Evolutionary conservation across 2,329 filamentous ascomycete genomes (phyloP).

Genomic region (Fusarium sp.): DNA sequence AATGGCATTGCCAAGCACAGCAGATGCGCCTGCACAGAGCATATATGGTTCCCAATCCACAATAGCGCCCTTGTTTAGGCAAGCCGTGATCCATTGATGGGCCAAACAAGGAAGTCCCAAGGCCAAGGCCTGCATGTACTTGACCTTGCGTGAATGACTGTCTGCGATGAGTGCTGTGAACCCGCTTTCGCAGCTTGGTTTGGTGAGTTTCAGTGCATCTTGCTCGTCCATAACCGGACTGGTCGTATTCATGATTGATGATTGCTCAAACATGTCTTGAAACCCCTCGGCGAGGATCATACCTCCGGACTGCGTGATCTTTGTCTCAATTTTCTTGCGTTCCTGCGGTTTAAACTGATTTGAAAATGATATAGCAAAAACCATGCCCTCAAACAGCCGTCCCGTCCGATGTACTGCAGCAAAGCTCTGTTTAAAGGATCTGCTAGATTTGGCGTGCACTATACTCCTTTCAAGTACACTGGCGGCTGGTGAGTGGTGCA

Average conservation of each 20-base stretch:
- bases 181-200: conserved; percentile 69
- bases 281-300: conserved; percentile 82
- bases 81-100: conserved; percentile 84
- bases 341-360: conserved; percentile 60
- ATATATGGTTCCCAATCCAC: conserved; percentile 87
- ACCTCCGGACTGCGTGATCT: conserved; percentile 81
- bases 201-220: conserved; percentile 66
- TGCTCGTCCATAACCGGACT: conserved; percentile 52
- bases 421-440: conserved; percentile 50
- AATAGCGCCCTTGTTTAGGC: conserved; percentile 71
- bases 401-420: conserved; percentile 47
- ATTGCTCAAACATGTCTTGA: conserved; percentile 79
- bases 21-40: conserved; percentile 86
- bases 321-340: conserved; percentile 65
- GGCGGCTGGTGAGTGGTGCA: conserved; percentile 59
- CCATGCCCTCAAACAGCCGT: conserved; percentile 82
- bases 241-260: conserved; percentile 54
- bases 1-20: conserved; percentile 81
- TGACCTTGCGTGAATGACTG: conserved; percentile 86
- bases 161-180: conserved; percentile 92
- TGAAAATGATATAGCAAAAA: conserved; percentile 86
- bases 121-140: conserved; percentile 95
- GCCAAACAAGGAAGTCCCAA: conserved; percentile 90
- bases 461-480: conserved; percentile 58
- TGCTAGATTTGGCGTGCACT: conserved; percentile 49